Percentiles rank a stretch among this genome's conserved stretches.
Evolutionary conservation across 176 grass and related monocot species (phyloP).

Genomic region (Saccharum officinarum): DNA sequence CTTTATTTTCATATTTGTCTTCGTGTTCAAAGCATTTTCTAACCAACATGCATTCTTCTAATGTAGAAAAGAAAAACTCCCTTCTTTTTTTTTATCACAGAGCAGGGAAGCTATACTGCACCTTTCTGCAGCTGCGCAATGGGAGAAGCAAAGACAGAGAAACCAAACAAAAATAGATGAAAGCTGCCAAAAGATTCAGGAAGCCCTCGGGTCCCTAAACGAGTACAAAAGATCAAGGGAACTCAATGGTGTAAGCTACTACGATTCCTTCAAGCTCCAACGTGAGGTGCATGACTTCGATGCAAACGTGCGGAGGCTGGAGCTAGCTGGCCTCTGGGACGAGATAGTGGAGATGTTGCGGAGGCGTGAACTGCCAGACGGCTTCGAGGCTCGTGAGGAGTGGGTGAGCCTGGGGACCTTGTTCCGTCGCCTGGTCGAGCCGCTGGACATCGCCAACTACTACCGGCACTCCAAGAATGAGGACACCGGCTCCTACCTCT

Average conservation of each 20-base stretch:
- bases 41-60: background rate
- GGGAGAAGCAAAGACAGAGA: constrained; percentile 86
- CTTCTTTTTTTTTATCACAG: constrained; percentile 34
- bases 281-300: constrained; percentile 78
- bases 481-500: constrained; percentile 81
- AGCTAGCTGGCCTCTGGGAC: constrained; percentile 84
- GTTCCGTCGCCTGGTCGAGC: constrained; percentile 82
- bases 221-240: constrained; percentile 72
- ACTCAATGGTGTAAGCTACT: constrained; percentile 65
- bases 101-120: constrained; percentile 70
- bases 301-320: constrained; percentile 76
- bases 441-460: constrained; percentile 97
- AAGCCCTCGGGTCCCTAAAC: constrained; percentile 56
- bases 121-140: constrained; percentile 68
- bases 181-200: constrained; percentile 75
- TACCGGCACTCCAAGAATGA: constrained; percentile 95
- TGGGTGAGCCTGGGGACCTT: constrained; percentile 79
- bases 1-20: background rate
- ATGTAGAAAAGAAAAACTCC: background rate
- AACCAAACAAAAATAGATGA: constrained; percentile 71
- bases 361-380: constrained; percentile 67
- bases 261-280: constrained; percentile 90
- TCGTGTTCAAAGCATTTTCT: background rate
- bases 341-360: constrained; percentile 95
- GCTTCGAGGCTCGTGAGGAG: constrained; percentile 69